Conservation (phyloP, 768 basidiomycete species). For the Trametes maxima region DNA sequence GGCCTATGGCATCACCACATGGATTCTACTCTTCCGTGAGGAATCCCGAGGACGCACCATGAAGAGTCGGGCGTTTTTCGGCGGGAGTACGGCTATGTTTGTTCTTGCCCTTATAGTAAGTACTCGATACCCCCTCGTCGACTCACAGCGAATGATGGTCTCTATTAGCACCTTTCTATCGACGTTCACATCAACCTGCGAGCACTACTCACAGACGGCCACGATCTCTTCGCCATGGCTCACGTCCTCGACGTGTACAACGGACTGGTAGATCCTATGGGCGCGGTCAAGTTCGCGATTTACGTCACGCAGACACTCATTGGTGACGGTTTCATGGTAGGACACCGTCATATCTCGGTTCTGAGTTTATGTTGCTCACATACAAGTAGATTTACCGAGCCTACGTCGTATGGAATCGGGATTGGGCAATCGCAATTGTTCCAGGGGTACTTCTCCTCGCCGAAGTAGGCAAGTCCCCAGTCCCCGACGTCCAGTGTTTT, state of each 20-base stretch:
- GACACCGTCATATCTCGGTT: neutral
- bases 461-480: constrained; percentile 3
- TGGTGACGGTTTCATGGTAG: constrained; percentile 18
- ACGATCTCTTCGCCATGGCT: neutral
- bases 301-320: constrained; percentile 18
- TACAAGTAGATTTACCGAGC: constrained; percentile 13
- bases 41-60: neutral
- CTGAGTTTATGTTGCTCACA: neutral
- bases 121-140: neutral
- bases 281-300: constrained; percentile 8
- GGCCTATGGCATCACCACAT: constrained; percentile 6
- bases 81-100: constrained; percentile 12
- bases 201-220: neutral
- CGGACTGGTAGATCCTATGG: constrained; percentile 3
- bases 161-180: constrained; percentile 2
- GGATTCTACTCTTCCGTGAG: constrained; percentile 2
- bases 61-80: neutral
- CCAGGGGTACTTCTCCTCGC: constrained; percentile 3
- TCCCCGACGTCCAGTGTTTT: neutral
- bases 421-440: neutral
- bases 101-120: constrained; percentile 6
- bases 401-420: constrained; percentile 13
- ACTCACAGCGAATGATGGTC: neutral
- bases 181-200: constrained; percentile 1
- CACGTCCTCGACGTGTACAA: neutral